Base-by-base conservation (phyloP, 176 grass and related monocot species). In the Phoenix dactylifera region DNA sequence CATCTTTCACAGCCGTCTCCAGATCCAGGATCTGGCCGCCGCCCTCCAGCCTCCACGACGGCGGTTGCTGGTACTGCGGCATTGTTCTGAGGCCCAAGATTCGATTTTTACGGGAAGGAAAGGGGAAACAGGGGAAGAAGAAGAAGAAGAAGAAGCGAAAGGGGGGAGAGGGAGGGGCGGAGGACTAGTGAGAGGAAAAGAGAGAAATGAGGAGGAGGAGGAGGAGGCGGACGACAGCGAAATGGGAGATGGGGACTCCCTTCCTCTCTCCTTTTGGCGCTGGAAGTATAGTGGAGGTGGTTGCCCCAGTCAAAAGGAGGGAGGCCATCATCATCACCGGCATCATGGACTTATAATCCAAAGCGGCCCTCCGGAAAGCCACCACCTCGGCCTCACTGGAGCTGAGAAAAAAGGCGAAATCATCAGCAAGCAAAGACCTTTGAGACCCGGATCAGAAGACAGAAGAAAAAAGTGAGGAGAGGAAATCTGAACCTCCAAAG, bases 11-110 rank as follows among this genome's bases (percentile, higher is more conserved):
- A 35, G 93, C 93, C 39, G 93, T 83, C 61, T 90, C 93, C 71
- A 92, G 89, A 86, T 98, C 87, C 62, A 98, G 76, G 69, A 89
- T 82, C 78, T 88, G 93, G 49, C 84, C 93, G 17, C 87, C 93
- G 67, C 84, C 89, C 30, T 83, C 68, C 52, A 79, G 68, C 72
- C 81, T 86, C 70, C 70, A 72, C 3, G 70, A 62, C 16, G 59
- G 48, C 10, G 25, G 57, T 15, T 63, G 70, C 71, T 83, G 76
- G 79, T 83, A 92, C 76, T 98, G 87, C 58, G 88, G 88, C 93
- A 98, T 98, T 79, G 73, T 49, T 49, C 61, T 9, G 22, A 18
- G n/a, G n/a, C 49, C 63, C 20, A n/a, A 65, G 53, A 44, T 30
- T 18, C 63, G 61, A 5, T 16, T 26, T 23, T 52, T 72, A 50